Conservation (phyloP, 2,329 filamentous ascomycete genomes). For the Epichloe scottii region DNA sequence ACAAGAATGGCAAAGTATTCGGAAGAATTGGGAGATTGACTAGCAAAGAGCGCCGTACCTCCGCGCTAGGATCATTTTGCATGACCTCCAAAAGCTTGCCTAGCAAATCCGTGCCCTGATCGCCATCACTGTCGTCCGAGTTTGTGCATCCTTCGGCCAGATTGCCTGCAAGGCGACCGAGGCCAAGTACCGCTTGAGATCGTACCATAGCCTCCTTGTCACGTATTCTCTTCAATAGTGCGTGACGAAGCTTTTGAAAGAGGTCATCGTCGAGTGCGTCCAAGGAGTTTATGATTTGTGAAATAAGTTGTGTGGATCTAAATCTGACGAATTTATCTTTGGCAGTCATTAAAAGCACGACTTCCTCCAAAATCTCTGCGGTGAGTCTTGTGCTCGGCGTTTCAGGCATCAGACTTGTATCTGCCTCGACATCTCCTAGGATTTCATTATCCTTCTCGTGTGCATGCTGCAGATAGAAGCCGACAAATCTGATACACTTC, state of each 20-base stretch:
- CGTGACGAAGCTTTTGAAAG: slow-evolving; percentile 69
- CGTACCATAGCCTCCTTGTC: slow-evolving; percentile 92
- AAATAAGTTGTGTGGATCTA: slow-evolving; percentile 76
- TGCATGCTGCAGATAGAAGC: slow-evolving; percentile 68
- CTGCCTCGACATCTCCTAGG: slow-evolving; percentile 50
- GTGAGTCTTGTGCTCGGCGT: slow-evolving; percentile 75
- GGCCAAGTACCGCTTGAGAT: slow-evolving; percentile 79
- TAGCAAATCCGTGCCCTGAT: slow-evolving; percentile 54
- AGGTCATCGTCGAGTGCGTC: slow-evolving; percentile 86
- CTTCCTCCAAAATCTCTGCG: slow-evolving; percentile 56
- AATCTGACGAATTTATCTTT: slow-evolving; percentile 93
- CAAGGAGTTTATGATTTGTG: slow-evolving; percentile 84
- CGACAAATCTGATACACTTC: slow-evolving; percentile 71
- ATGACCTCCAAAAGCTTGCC: slow-evolving; percentile 78
- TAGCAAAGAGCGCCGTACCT: slow-evolving; percentile 78
- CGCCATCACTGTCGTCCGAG: slow-evolving; percentile 55
- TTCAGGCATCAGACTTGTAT: slow-evolving; percentile 60
- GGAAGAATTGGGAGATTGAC: slow-evolving; percentile 82
- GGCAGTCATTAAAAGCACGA: slow-evolving; percentile 64
- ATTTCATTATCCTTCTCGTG: slow-evolving; percentile 60
- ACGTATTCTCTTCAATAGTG: slow-evolving; percentile 70
- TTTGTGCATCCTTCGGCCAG: slow-evolving; percentile 58
- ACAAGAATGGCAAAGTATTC: slow-evolving; percentile 68
- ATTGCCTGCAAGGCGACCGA: slow-evolving; percentile 74
- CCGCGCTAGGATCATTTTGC: slow-evolving; percentile 87